Conservation (phyloP, 2,329 filamentous ascomycete species). For the Kalmusia sp. region DNA sequence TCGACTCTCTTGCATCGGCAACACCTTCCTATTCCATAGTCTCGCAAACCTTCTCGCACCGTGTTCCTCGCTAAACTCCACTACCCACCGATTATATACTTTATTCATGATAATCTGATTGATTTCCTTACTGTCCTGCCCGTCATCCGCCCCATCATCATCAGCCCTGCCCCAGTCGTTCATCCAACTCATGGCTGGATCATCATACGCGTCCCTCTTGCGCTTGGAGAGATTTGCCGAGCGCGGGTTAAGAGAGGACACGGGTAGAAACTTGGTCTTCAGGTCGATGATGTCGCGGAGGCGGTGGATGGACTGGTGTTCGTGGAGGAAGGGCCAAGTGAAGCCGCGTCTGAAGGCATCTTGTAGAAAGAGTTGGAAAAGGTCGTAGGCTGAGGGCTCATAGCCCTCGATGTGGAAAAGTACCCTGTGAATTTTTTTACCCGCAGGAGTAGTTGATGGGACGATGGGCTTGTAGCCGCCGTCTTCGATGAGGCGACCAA, state of each 20-base stretch:
- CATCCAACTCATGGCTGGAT: constrained; percentile 22
- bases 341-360: constrained; percentile 45
- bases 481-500: constrained; percentile 35
- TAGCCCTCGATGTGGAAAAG: constrained; percentile 45
- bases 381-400: constrained; percentile 35
- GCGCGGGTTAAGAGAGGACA: constrained; percentile 28
- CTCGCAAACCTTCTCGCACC: constrained; percentile 62
- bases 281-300: constrained; percentile 40
- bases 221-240: constrained; percentile 18
- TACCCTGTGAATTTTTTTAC: constrained; percentile 36
- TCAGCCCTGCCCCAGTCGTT: background rate
- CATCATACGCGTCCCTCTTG: background rate
- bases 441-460: constrained; percentile 17
- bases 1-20: constrained; percentile 39
- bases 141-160: constrained; percentile 13
- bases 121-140: constrained; percentile 16
- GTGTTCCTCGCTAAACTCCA: constrained; percentile 62
- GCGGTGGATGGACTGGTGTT: constrained; percentile 27
- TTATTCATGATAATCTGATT: constrained; percentile 43
- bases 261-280: constrained; percentile 20
- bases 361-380: constrained; percentile 34
- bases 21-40: constrained; percentile 59
- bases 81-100: constrained; percentile 57
- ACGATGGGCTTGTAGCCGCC: constrained; percentile 45
- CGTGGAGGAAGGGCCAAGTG: constrained; percentile 37